Evolutionary conservation across 2,329 filamentous ascomycete species (phyloP).

Genomic region (Fusarium nurragi): DNA sequence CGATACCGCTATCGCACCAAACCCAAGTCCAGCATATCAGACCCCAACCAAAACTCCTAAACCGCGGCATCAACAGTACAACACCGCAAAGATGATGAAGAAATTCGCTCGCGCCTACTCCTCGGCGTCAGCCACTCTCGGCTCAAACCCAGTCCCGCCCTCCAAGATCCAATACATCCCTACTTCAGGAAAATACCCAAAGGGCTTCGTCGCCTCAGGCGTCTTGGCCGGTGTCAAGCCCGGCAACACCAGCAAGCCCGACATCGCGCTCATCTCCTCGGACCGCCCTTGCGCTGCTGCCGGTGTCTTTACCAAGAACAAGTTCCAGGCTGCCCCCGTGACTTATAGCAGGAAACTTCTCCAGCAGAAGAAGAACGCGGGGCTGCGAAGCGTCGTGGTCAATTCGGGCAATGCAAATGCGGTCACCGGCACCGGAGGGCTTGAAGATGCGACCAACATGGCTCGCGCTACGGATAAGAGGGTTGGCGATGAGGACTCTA

Average conservation of each 20-base stretch:
- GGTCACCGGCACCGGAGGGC: constrained; percentile 88
- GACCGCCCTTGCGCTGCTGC: constrained; percentile 86
- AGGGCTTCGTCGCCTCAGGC: constrained; percentile 87
- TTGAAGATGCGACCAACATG: constrained; percentile 90
- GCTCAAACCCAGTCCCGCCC: constrained; percentile 65
- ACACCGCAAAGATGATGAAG: constrained; percentile 40
- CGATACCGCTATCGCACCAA: constrained; percentile 38
- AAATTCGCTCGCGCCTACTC: constrained; percentile 51
- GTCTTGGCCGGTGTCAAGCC: constrained; percentile 94
- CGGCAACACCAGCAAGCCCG: constrained; percentile 88
- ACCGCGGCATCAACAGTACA: constrained; percentile 18
- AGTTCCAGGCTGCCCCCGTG: constrained; percentile 96
- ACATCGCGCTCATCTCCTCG: constrained; percentile 88
- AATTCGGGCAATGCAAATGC: constrained; percentile 98
- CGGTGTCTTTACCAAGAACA: constrained; percentile 97
- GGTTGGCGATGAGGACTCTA: constrained; percentile 62
- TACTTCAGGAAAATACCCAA: constrained; percentile 83
- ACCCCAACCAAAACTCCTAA: constrained; percentile 25
- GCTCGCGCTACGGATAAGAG: constrained; percentile 77
- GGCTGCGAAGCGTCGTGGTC: constrained; percentile 83
- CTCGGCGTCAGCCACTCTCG: constrained; percentile 42
- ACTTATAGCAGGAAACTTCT: constrained; percentile 82
- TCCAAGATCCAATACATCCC: constrained; percentile 93
- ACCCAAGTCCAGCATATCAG: constrained; percentile 4
- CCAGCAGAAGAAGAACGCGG: constrained; percentile 70